Conservation (phyloP, 768 basidiomycete species). For the Boletus rex-veris region DNA sequence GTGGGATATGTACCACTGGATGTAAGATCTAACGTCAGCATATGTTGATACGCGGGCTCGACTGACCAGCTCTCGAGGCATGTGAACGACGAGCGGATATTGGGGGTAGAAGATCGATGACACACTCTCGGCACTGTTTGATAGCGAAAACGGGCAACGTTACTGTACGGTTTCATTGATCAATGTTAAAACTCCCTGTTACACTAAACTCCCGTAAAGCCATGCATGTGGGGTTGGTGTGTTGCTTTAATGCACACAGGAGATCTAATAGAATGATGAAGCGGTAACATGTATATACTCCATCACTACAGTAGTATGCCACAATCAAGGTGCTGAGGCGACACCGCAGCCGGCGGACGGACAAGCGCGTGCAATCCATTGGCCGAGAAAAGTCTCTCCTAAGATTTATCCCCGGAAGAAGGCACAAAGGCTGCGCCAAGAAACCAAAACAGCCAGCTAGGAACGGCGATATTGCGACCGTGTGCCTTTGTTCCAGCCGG, state of each 20-base stretch:
- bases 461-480: background rate
- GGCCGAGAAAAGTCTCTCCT: background rate
- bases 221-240: too few species aligned
- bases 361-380: background rate
- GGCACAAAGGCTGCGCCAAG: background rate
- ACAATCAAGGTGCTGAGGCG: too few species aligned
- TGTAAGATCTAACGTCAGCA: background rate
- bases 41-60: too few species aligned
- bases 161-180: too few species aligned
- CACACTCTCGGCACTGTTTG: background rate
- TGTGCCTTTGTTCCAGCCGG: background rate
- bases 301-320: too few species aligned
- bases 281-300: too few species aligned
- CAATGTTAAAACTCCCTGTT: too few species aligned
- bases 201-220: too few species aligned
- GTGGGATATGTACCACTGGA: background rate
- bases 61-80: background rate
- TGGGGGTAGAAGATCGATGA: background rate
- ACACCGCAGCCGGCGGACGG: too few species aligned
- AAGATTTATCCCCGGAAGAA: background rate
- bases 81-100: background rate
- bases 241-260: too few species aligned
- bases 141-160: background rate
- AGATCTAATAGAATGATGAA: too few species aligned
- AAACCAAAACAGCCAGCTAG: background rate